Percentiles rank a stretch among this genome's conserved stretches.
These are phyloP conservation scores for Chlorella sp. DNA, from an alignment of 139 green algal species.

Conservation along the genomic window DNA sequence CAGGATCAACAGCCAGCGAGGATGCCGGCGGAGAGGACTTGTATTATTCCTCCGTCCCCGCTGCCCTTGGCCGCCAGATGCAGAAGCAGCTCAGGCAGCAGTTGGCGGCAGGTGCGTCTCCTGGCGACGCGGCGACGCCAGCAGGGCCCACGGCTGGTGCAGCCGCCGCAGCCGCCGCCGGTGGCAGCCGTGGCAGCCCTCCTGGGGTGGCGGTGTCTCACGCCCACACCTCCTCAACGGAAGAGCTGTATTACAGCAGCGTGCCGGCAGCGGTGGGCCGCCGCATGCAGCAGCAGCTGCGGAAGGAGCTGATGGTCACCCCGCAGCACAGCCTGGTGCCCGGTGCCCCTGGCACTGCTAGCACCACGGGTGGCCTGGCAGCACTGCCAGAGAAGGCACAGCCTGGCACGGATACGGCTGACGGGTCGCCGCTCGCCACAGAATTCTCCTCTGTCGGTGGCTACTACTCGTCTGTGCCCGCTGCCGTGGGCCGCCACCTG, in stretches of 20 bases:
- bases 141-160: neutral
- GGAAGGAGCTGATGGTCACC: neutral
- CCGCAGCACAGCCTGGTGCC: neutral
- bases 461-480: slow-evolving; percentile 6
- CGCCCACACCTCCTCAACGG: neutral
- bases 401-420: no score
- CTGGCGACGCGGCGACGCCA: neutral
- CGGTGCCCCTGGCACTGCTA: neutral
- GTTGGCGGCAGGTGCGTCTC: neutral
- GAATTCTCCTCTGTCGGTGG: no score
- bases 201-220: no score
- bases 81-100: slow-evolving; percentile 12
- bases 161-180: neutral
- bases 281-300: slow-evolving; percentile 23
- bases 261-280: slow-evolving; percentile 20
- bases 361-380: neutral
- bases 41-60: slow-evolving; percentile 36
- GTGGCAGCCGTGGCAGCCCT: neutral
- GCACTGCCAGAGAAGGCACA: neutral
- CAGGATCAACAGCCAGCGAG: neutral
- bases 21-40: neutral
- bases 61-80: neutral
- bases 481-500: slow-evolving; percentile 14
- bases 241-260: slow-evolving; percentile 32
- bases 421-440: neutral